These are phyloP conservation scores for Avicennia marina DNA, from an alignment of 257 asterid species.

Conservation along the genomic window DNA sequence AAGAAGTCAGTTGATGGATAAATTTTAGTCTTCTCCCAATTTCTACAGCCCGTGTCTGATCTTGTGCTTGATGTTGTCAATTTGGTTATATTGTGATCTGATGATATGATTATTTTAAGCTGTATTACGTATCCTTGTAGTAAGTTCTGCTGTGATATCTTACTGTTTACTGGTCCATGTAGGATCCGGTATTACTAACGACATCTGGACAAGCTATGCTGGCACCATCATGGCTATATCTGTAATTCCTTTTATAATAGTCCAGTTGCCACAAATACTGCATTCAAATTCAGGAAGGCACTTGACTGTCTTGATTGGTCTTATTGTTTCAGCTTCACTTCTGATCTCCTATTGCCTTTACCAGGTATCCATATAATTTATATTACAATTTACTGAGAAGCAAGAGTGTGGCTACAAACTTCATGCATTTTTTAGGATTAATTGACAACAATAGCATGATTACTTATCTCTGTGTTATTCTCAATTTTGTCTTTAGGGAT, in stretches of 20 bases:
- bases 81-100: no score
- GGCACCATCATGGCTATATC: conserved; percentile 84
- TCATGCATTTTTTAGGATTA: no score
- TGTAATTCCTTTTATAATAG: conserved; percentile 69
- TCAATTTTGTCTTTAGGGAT: not conserved
- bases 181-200: conserved; percentile 87
- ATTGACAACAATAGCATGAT: no score
- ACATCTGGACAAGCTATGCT: conserved; percentile 86
- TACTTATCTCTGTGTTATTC: not conserved
- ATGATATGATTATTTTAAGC: not conserved
- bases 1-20: no score
- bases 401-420: no score
- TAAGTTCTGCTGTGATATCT: conserved; percentile 4
- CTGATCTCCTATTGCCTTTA: conserved; percentile 71
- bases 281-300: conserved; percentile 55
- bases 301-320: conserved; percentile 63
- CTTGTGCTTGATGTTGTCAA: no score
- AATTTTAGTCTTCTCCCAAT: no score
- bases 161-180: conserved; percentile 25
- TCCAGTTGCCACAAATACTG: conserved; percentile 71
- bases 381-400: no score
- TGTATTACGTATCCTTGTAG: no score
- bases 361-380: conserved; percentile 46
- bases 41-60: no score
- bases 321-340: conserved; percentile 51